These are phyloP conservation scores for Kwoniella shivajii DNA, from an alignment of 1,284 basidiomycete genomes.

Conservation along the genomic window DNA sequence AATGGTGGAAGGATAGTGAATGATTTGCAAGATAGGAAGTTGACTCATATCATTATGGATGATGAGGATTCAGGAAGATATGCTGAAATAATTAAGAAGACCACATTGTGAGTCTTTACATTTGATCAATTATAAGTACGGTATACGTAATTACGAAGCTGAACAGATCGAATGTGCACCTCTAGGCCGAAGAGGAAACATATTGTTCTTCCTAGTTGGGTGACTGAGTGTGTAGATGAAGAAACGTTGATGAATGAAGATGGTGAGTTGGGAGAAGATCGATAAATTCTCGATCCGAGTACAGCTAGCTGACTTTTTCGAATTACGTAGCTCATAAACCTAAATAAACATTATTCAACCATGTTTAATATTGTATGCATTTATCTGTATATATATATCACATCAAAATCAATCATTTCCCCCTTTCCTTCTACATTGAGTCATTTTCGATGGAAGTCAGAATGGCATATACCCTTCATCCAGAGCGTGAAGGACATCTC, in stretches of 20 bases:
- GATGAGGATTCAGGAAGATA: slow-evolving; percentile 59
- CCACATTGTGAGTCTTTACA: neutral
- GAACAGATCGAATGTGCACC: neutral
- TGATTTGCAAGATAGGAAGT: slow-evolving; percentile 68
- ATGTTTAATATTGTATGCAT: no score
- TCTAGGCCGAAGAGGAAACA: slow-evolving; percentile 74
- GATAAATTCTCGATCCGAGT: no score
- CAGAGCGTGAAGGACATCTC: neutral
- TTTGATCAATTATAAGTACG: neutral
- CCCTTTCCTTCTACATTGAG: no score
- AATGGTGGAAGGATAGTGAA: slow-evolving; percentile 70
- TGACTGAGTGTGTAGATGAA: slow-evolving; percentile 75
- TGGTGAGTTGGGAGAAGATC: slow-evolving; percentile 29
- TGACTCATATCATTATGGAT: slow-evolving; percentile 83
- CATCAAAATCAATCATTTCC: no score
- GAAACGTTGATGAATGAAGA: slow-evolving; percentile 76
- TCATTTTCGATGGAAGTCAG: no score
- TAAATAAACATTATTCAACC: no score
- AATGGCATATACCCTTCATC: no score
- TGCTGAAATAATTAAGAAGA: slow-evolving; percentile 63
- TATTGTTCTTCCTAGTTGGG: slow-evolving; percentile 73
- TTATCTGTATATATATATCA: no score
- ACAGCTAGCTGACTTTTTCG: no score
- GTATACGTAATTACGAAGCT: neutral
- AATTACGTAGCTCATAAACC: slow-evolving; percentile 9